Evolutionary conservation across 805 yeast species (phyloP).

Genomic region (Starmerella roubikii): DNA sequence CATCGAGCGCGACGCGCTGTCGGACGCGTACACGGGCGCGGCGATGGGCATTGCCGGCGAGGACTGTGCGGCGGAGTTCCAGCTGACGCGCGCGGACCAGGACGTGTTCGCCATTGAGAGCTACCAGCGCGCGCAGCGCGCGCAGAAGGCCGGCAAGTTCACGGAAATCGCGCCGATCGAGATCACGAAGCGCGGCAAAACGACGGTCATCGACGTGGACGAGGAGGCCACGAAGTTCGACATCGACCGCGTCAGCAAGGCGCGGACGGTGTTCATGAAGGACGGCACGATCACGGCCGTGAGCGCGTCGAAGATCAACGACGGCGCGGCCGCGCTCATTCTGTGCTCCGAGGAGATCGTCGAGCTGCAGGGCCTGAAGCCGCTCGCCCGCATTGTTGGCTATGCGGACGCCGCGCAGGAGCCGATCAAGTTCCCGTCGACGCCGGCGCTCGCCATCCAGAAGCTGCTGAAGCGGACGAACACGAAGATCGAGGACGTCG

Average conservation of each 20-base stretch:
- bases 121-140: constrained; percentile 75
- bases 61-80: constrained; percentile 78
- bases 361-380: constrained; percentile 71
- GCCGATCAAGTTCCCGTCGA: constrained; percentile 90
- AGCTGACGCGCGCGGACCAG: constrained; percentile 68
- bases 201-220: constrained; percentile 61
- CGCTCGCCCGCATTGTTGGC: constrained; percentile 76
- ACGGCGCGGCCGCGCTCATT: constrained; percentile 93
- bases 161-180: constrained; percentile 79
- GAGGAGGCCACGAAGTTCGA: constrained; percentile 73
- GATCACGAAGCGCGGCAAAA: constrained; percentile 69
- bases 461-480: constrained; percentile 55
- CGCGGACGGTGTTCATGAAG: constrained; percentile 87
- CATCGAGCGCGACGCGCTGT: constrained; percentile 78
- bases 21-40: constrained; percentile 74
- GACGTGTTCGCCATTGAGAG: constrained; percentile 77
- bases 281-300: constrained; percentile 97
- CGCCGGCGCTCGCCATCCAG: constrained; percentile 90
- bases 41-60: constrained; percentile 98
- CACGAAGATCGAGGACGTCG: constrained; percentile 51
- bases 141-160: constrained; percentile 72
- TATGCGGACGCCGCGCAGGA: constrained; percentile 98
- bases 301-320: constrained; percentile 91
- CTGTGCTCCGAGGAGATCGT: constrained; percentile 74
- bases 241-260: constrained; percentile 57